These are phyloP conservation scores for Aspergillus nidulans DNA, from an alignment of 495 filamentous ascomycete genomes.

Conservation along the genomic window DNA sequence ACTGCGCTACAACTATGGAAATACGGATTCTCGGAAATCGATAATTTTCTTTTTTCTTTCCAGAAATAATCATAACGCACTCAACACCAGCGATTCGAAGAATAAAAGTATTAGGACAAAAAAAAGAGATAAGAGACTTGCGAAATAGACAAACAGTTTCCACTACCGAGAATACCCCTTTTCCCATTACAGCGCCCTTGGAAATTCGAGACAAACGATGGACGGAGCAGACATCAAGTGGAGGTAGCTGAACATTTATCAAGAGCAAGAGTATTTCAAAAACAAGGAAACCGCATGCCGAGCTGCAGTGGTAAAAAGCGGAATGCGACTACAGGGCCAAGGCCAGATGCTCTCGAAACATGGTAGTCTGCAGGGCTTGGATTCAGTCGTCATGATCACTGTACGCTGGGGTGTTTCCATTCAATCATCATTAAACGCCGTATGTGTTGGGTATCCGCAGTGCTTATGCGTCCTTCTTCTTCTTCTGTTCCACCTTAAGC, in stretches of 20 bases:
- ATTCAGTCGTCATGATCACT: constrained; percentile 11
- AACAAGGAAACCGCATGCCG: constrained; percentile 11
- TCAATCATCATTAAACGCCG: constrained; percentile 30
- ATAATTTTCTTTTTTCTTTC: background rate
- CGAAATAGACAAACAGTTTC: constrained; percentile 26
- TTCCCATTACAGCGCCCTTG: constrained; percentile 46
- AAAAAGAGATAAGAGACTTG: constrained; percentile 2
- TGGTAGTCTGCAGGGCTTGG: constrained; percentile 8
- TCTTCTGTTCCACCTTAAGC: constrained; percentile 99
- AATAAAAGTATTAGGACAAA: constrained; percentile 4
- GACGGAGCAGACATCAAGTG: constrained; percentile 21
- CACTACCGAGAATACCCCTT: constrained; percentile 40
- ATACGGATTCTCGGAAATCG: background rate
- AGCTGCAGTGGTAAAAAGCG: constrained; percentile 22
- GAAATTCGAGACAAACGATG: constrained; percentile 26
- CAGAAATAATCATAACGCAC: background rate
- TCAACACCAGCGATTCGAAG: constrained; percentile 5
- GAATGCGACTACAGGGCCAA: background rate
- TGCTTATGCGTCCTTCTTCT: constrained; percentile 68
- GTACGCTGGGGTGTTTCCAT: constrained; percentile 12
- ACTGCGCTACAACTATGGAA: background rate
- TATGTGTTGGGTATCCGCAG: constrained; percentile 25
- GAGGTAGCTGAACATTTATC: constrained; percentile 14
- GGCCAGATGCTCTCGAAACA: background rate
- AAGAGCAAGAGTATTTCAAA: background rate